phyloP scores from a whole-genome alignment of 1,139 yeast genomes.

The Hansenula anomala region DNA sequence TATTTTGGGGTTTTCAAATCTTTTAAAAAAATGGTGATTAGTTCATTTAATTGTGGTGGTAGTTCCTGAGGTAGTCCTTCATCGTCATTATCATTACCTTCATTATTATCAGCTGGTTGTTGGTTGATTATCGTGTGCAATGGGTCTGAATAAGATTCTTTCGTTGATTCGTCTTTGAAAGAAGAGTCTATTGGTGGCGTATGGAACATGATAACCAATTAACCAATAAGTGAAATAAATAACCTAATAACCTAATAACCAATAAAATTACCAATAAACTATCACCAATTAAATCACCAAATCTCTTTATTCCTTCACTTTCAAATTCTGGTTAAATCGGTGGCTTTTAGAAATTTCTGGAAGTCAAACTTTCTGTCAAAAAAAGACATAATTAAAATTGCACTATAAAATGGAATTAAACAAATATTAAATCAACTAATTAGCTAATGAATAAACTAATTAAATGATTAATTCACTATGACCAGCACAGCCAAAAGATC shows the following conservation, averaged over 20 bases:
- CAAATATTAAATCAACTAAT: neutral
- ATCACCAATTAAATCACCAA: too few species aligned
- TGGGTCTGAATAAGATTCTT: constrained; percentile 17
- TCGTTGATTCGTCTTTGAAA: constrained; percentile 22
- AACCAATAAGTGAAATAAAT: too few species aligned
- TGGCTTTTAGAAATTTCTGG: too few species aligned
- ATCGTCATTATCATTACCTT: neutral
- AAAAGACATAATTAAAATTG: neutral
- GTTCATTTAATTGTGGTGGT: constrained; percentile 7
- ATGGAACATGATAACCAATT: constrained; percentile 27
- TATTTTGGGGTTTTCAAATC: constrained; percentile 55
- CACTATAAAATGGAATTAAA: too few species aligned
- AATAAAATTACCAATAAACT: too few species aligned
- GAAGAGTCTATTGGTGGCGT: constrained; percentile 27
- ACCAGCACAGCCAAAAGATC: constrained; percentile 5
- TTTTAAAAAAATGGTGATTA: constrained; percentile 31
- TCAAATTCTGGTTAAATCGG: too few species aligned
- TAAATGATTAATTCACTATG: neutral
- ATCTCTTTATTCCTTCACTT: too few species aligned
- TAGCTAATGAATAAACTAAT: too few species aligned
- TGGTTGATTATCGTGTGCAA: too few species aligned
- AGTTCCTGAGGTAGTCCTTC: constrained; percentile 10
- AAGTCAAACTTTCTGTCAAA: too few species aligned
- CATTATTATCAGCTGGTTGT: too few species aligned
- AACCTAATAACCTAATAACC: too few species aligned